Percentiles rank a stretch among this genome's conserved stretches.
Conservation (phyloP, 805 yeast species). For the Peterozyma xylosa region DNA sequence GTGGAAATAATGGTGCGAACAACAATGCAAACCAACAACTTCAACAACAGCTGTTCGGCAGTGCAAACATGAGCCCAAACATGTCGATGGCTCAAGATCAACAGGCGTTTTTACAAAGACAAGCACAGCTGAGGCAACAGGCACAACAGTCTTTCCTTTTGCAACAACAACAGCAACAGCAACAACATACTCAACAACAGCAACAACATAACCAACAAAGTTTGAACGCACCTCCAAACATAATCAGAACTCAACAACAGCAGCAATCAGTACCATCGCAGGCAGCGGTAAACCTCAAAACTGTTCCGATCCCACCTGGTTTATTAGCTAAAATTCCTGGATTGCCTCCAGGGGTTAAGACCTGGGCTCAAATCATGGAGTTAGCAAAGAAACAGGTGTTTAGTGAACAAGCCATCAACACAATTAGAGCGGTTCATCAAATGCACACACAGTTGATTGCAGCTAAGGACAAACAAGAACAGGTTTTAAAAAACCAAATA, state of each 20-base stretch:
- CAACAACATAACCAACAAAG: neutral
- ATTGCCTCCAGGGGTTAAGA: slow-evolving; percentile 68
- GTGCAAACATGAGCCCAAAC: slow-evolving; percentile 16
- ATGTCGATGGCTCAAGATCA: slow-evolving; percentile 4
- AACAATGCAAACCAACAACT: slow-evolving; percentile 8
- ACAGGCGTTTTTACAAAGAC: slow-evolving; percentile 8
- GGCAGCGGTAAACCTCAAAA: slow-evolving; percentile 42
- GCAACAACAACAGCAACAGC: slow-evolving; percentile 13
- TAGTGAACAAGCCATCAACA: slow-evolving; percentile 48
- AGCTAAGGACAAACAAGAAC: slow-evolving; percentile 29
- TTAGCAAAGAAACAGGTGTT: slow-evolving; percentile 50
- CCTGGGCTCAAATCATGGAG: slow-evolving; percentile 76
- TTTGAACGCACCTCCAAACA: slow-evolving; percentile 10
- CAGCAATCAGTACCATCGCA: slow-evolving; percentile 17
- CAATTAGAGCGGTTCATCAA: slow-evolving; percentile 60
- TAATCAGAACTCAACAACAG: slow-evolving; percentile 16
- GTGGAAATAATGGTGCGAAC: neutral
- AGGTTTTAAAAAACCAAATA: slow-evolving; percentile 9
- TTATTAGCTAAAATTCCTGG: slow-evolving; percentile 62
- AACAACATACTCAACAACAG: slow-evolving; percentile 4
- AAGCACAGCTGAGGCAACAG: slow-evolving; percentile 9
- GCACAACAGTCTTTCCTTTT: slow-evolving; percentile 7
- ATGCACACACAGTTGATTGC: slow-evolving; percentile 52
- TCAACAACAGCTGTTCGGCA: slow-evolving; percentile 16
- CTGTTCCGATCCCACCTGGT: slow-evolving; percentile 65